Evolutionary conservation across 164 flowering plant genomes (phyloP), one percentile per base, ranked within the genome.

Genomic region (Stephania japonica): DNA sequence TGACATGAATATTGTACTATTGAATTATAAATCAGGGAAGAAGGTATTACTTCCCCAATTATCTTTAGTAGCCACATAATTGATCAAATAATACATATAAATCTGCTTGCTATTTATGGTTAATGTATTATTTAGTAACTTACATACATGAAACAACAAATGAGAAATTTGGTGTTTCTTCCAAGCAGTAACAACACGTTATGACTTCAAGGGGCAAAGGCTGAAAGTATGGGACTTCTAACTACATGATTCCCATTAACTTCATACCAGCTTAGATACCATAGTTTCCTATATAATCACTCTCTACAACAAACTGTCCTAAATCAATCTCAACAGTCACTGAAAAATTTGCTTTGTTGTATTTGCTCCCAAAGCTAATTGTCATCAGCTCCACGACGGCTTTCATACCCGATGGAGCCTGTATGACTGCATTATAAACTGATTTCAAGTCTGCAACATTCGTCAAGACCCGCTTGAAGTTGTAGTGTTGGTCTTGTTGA

Each of bases 231-330:
- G 2, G 84, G 80, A 69, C 80, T 78, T 76, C 72, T 78, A 0
- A 84, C 81, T 1, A 75, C 70, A 79, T 80, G 86, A 42, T 69
- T 78, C 26, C 82, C 84, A 24, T 73, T 67, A 5, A 77, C 73
- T 65, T 82, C 85, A 19, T 66, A 70, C 86, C 83, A 84, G 23
- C 71, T 78, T 26, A 81, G 63, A 56, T 80, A 78, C 32, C 83
- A 50, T 56, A 81, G 43, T 78, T 76, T 14, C 78, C 79, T 2
- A 73, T 70, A 26, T 72, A 74, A 72, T 72, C 74, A 59, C 76
- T 77, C 27, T 42, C 25, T 11, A 47, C 38, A 24, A 68, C 47
- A 21, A 42, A 79, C 24, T 18, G 65, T n/a, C 72, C 76, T 73
- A 80, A 3, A 44, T 70, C 63, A 62, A 69, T 64, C 49, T 75